These are phyloP conservation scores for Papilionanthe hybrid DNA, from an alignment of 116 monocot species.

Conservation along the genomic window DNA sequence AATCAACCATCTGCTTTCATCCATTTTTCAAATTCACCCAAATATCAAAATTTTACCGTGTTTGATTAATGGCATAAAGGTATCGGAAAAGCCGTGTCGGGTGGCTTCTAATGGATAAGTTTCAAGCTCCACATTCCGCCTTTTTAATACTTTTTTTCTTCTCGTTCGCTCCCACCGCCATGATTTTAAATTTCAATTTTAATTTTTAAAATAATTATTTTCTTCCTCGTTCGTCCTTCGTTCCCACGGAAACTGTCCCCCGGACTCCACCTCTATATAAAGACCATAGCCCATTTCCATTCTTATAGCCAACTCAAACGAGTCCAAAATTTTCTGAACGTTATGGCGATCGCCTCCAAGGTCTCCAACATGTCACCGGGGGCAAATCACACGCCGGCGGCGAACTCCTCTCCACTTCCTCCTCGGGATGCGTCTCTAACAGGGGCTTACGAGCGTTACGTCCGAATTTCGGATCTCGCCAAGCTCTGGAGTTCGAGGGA, in stretches of 20 bases:
- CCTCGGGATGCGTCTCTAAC: constrained; percentile 1
- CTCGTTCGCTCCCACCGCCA: not conserved
- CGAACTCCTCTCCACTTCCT: not conserved
- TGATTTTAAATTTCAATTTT: not conserved
- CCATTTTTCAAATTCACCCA: no score
- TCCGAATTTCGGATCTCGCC: constrained; percentile 56
- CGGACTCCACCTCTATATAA: not conserved
- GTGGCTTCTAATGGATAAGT: not conserved
- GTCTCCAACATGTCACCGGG: not conserved
- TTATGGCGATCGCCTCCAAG: constrained; percentile 7
- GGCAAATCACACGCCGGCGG: not conserved
- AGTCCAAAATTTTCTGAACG: not conserved
- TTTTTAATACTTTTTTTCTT: not conserved
- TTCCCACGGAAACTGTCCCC: not conserved
- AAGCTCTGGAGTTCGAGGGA: constrained; percentile 34
- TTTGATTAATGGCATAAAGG: no score
- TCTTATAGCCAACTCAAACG: not conserved
- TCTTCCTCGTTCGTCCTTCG: not conserved
- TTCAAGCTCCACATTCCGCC: not conserved
- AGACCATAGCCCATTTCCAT: not conserved
- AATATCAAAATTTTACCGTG: no score
- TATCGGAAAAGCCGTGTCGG: not conserved
- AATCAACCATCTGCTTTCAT: no score
- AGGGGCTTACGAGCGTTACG: constrained; percentile 60
- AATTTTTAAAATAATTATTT: not conserved